Percentiles rank a stretch among this genome's conserved stretches.
phyloP scores from a whole-genome alignment of 2,329 filamentous ascomycete genomes.

The Plenodomus tracheiphilus region DNA sequence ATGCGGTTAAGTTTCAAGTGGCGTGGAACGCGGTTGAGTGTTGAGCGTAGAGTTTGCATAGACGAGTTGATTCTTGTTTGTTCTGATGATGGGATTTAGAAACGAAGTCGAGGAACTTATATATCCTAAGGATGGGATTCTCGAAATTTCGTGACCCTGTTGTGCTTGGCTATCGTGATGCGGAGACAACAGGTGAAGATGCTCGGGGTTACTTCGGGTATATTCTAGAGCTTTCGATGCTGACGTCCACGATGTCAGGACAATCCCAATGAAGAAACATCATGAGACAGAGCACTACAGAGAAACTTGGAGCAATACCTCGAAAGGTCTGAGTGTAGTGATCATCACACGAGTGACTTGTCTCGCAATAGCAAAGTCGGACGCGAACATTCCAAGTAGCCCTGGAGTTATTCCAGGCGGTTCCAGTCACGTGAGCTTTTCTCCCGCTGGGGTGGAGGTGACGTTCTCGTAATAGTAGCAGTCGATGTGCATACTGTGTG shows the following conservation, averaged over 20 bases:
- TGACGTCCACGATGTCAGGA: slow-evolving; percentile 5
- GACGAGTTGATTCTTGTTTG: slow-evolving; percentile 29
- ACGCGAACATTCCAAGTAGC: too few species aligned
- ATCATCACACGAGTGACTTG: too few species aligned
- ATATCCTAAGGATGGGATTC: slow-evolving; percentile 30
- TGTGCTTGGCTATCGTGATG: slow-evolving; percentile 10
- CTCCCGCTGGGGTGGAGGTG: too few species aligned
- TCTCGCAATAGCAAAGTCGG: too few species aligned
- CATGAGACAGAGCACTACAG: too few species aligned
- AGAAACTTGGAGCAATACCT: too few species aligned
- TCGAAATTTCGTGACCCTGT: slow-evolving; percentile 27
- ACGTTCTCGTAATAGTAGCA: too few species aligned
- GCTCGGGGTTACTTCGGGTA: slow-evolving; percentile 25
- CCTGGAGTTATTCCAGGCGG: too few species aligned
- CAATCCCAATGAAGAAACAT: not conserved
- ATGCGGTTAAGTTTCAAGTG: slow-evolving; percentile 30
- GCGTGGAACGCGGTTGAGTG: slow-evolving; percentile 35
- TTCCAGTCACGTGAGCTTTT: too few species aligned
- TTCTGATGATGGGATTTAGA: slow-evolving; percentile 27
- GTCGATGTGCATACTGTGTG: too few species aligned
- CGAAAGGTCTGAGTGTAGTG: too few species aligned
- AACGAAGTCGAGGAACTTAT: slow-evolving; percentile 22
- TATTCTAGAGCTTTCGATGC: slow-evolving; percentile 26
- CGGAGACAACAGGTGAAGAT: slow-evolving; percentile 20
- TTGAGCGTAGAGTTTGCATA: slow-evolving; percentile 44